Evolutionary conservation across 306 rosid genomes (phyloP).

Genomic region (Senna siamea): DNA sequence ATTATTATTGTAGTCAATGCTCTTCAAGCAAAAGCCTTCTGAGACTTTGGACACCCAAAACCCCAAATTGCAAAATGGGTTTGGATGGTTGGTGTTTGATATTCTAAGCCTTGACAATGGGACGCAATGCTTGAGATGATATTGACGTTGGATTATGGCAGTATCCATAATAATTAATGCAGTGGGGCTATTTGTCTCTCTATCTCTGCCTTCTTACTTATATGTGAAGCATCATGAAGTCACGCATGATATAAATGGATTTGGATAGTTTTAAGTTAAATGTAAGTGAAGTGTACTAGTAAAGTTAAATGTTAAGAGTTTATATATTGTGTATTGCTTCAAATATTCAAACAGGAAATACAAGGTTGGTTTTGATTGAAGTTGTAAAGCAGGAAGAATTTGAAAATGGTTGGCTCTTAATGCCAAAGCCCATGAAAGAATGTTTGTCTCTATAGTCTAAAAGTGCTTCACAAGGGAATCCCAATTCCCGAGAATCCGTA

Average conservation of each 20-base stretch:
- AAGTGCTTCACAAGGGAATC: background rate
- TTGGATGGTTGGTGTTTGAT: constrained; percentile 25
- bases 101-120: constrained; percentile 50
- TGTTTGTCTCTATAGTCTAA: background rate
- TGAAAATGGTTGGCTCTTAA: constrained; percentile 36
- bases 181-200: background rate
- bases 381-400: background rate
- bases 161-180: constrained; percentile 59
- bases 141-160: constrained; percentile 54
- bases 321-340: no score
- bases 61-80: constrained; percentile 54
- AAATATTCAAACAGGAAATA: no score
- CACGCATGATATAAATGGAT: no score
- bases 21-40: constrained; percentile 56
- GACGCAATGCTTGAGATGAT: constrained; percentile 55
- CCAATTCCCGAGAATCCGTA: no score
- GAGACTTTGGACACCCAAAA: constrained; percentile 65
- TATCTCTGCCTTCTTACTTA: background rate
- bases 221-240: no score
- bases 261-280: no score
- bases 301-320: no score
- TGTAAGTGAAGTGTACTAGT: no score
- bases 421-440: background rate
- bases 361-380: no score
- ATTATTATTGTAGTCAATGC: constrained; percentile 35